These are phyloP conservation scores for Sugiyamaella novakii DNA, from an alignment of 1,139 yeast species.

Conservation along the genomic window DNA sequence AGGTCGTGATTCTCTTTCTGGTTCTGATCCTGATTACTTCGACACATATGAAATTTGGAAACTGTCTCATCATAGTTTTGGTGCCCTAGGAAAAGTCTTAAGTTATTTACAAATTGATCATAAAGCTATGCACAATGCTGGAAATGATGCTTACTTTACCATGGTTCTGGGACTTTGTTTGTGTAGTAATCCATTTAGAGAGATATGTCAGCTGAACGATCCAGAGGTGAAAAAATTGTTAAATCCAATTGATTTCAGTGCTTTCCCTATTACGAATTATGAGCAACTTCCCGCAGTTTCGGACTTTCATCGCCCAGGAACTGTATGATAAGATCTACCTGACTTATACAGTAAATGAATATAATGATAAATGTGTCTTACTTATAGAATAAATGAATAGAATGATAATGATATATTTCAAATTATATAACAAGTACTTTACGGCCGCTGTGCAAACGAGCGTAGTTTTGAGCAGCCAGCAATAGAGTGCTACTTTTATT, in stretches of 20 bases:
- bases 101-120: slow-evolving; percentile 59
- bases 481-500: too few species aligned
- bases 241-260: not conserved
- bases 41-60: slow-evolving; percentile 55
- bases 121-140: slow-evolving; percentile 73
- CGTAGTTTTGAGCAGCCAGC: too few species aligned
- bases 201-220: slow-evolving; percentile 1
- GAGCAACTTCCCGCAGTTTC: not conserved
- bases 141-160: slow-evolving; percentile 80
- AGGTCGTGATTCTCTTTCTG: slow-evolving; percentile 3
- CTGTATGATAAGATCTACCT: too few species aligned
- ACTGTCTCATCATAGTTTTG: slow-evolving; percentile 51
- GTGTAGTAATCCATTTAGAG: slow-evolving; percentile 15
- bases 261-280: slow-evolving; percentile 1
- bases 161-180: slow-evolving; percentile 54
- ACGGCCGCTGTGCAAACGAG: too few species aligned
- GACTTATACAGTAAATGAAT: too few species aligned
- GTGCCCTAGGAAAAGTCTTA: slow-evolving; percentile 55
- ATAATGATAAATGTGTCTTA: too few species aligned
- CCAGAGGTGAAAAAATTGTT: slow-evolving; percentile 5
- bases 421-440: too few species aligned
- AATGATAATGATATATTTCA: too few species aligned
- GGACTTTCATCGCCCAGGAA: too few species aligned
- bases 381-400: too few species aligned
- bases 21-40: slow-evolving; percentile 40